Evolutionary conservation across 306 rosid genomes (phyloP).

Genomic region (Macrotyloma uniflorum): DNA sequence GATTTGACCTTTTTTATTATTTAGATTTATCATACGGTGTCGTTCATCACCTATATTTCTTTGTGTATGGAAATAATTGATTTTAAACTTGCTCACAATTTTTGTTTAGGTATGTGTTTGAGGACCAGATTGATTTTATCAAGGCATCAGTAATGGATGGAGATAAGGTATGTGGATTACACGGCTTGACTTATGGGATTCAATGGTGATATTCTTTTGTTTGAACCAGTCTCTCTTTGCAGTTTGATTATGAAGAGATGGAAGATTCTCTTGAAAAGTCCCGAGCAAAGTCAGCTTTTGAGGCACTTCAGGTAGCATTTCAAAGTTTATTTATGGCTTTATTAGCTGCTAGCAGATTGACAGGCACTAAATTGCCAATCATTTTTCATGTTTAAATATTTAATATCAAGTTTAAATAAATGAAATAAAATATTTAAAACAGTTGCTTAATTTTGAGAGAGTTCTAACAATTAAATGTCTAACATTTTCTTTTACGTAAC

Average conservation of each 20-base stretch:
- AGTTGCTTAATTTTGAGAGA: neutral
- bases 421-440: neutral
- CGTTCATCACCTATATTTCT: conserved; percentile 18
- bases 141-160: conserved; percentile 92
- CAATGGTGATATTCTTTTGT: conserved; percentile 36
- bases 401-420: conserved; percentile 1
- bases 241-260: conserved; percentile 62
- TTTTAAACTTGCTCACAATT: conserved; percentile 19
- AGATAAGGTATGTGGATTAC: conserved; percentile 60
- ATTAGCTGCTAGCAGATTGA: neutral
- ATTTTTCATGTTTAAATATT: neutral
- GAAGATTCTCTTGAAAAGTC: conserved; percentile 67
- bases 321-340: conserved; percentile 25
- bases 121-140: conserved; percentile 95
- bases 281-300: conserved; percentile 67
- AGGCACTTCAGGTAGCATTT: conserved; percentile 79
- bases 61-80: conserved; percentile 32
- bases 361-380: neutral
- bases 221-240: conserved; percentile 39
- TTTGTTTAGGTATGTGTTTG: conserved; percentile 78
- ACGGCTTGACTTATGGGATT: conserved; percentile 22
- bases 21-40: conserved; percentile 6
- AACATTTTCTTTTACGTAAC: neutral
- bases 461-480: neutral
- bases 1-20: neutral